Evolutionary conservation across 176 grass and related monocot genomes (phyloP).

Genomic region (Leersia perrieri): DNA sequence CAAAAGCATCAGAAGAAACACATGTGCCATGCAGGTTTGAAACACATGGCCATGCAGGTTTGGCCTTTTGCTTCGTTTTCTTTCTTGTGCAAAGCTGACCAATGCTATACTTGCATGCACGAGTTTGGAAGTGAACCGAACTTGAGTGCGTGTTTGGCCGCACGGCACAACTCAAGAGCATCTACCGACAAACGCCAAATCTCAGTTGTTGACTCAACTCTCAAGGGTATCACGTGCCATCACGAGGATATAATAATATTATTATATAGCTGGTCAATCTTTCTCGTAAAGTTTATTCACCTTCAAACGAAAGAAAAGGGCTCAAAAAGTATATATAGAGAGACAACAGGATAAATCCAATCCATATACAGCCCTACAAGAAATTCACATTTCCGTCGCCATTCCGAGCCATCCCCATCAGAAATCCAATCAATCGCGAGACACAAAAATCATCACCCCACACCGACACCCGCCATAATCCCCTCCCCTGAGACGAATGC

Average conservation of each 20-base stretch:
- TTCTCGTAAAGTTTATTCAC: background rate
- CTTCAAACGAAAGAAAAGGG: constrained; percentile 5
- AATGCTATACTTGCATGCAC: background rate
- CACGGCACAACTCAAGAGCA: background rate
- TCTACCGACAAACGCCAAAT: background rate
- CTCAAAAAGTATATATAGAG: too few species aligned
- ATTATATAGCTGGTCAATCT: constrained; percentile 27
- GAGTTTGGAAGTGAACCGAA: constrained; percentile 21
- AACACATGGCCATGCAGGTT: background rate
- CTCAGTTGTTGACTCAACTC: background rate
- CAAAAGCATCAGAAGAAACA: background rate
- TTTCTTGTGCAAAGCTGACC: background rate
- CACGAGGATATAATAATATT: background rate
- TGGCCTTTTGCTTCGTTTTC: background rate
- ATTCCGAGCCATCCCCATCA: background rate
- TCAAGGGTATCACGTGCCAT: background rate
- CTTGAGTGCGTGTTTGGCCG: constrained; percentile 16
- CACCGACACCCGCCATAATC: background rate
- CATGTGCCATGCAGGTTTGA: constrained; percentile 1
- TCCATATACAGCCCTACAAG: background rate
- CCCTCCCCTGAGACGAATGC: background rate
- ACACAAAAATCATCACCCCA: background rate
- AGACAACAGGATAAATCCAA: too few species aligned
- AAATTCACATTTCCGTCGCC: constrained; percentile 21
- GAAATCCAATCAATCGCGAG: background rate